Base-by-base conservation (phyloP, 345 rosid species). In the Odontarrhena argentea region DNA sequence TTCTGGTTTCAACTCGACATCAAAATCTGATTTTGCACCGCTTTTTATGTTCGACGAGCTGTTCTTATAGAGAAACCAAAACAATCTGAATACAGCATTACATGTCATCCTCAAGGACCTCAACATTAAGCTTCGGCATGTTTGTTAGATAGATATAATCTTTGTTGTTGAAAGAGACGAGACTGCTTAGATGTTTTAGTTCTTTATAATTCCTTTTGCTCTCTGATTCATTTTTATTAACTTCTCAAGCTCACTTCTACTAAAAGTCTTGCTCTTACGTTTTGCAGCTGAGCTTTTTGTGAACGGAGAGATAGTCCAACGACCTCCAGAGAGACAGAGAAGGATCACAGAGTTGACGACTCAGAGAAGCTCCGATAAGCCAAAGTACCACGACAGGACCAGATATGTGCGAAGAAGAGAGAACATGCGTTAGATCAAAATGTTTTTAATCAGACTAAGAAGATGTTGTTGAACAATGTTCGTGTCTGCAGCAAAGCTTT, bases 341-440 rank as follows among this genome's bases (percentile, higher is more conserved):
- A 86, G 90, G 80, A 95, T 93, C 58, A 91, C 79, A 6, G 90
- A 94, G 13, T 83, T 94, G 13, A 94, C 83, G 69, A 92, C 96
- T 6, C 97, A 86, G 70, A 81, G 93, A 79, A 86, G 86, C 26
- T 69, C 80, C 13, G 96, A 90, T 74, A 80, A 95, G 68, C 96
- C 98, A 38, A 88, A 95, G 79, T 88, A 91, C 78, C 90, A 94
- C 49, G 99, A 91, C 81, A 70, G 91, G 69, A 91, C 99, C 55
- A 74, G 96, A 47, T 91, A 88, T 11, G 91, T 77, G 12, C 89
- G 97, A 18, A 86, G 95, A 8, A 78, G 90, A 63, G 96, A 91
- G 68, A 88, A 84, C 70, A 76, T 61, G 71, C 74, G 86, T 51
- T 73, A 35, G 49, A 5, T 67, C 18, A n/a, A 9, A 45, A 5